Percentiles rank a stretch among this genome's conserved stretches.
phyloP scores from a whole-genome alignment of 1,284 basidiomycete species.

The Tilletia horrida region DNA sequence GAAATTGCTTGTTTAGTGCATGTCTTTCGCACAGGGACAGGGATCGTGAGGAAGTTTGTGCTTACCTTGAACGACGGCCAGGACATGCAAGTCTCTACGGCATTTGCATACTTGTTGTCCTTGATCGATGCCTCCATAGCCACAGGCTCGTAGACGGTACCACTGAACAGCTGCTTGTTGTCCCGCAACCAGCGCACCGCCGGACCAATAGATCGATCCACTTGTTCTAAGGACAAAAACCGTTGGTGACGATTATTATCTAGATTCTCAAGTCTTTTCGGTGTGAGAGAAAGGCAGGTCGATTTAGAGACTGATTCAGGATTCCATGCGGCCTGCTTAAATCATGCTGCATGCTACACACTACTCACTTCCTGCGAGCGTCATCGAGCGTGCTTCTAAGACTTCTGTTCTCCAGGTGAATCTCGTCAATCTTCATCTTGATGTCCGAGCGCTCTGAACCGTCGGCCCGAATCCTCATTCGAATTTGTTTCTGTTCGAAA shows the following conservation, averaged over 20 bases:
- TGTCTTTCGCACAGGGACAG: neutral
- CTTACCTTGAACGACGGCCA: conserved; percentile 65
- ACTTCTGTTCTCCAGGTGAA: conserved; percentile 18
- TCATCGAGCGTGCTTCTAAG: conserved; percentile 2
- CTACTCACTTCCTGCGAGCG: conserved; percentile 2
- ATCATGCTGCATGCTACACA: too few relatives aligned
- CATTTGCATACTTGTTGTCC: conserved; percentile 64
- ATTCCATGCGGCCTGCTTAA: neutral
- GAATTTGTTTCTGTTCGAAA: conserved; percentile 5
- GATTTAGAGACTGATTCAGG: neutral
- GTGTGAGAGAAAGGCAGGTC: conserved; percentile 22
- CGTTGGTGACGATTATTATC: conserved; percentile 41
- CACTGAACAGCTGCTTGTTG: conserved; percentile 69
- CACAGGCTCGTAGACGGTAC: conserved; percentile 81
- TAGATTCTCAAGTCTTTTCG: conserved; percentile 36
- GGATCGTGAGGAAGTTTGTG: too few relatives aligned
- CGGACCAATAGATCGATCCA: conserved; percentile 65
- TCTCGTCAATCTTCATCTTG: conserved; percentile 27
- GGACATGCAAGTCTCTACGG: conserved; percentile 74
- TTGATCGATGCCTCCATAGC: conserved; percentile 68
- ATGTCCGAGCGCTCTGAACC: conserved; percentile 21
- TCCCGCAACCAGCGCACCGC: conserved; percentile 74
- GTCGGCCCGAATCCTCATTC: neutral
- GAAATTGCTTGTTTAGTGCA: too few relatives aligned
- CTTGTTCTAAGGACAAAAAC: conserved; percentile 49